Percentiles rank a stretch among this genome's conserved stretches.
Evolutionary conservation across 352 stramenopile genomes (phyloP).

Genomic region (Blastocystis sp.): DNA sequence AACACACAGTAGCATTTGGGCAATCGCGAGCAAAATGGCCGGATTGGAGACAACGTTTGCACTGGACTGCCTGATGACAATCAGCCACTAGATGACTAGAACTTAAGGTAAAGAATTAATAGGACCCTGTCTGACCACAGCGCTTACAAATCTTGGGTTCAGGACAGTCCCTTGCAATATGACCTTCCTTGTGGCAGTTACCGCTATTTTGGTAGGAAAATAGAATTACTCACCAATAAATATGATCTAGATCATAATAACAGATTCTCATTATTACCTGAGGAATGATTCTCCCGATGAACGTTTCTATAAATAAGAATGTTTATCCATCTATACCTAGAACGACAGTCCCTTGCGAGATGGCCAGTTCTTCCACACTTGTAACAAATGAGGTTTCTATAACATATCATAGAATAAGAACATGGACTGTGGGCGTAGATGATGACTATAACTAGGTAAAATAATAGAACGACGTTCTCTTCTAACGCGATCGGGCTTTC

Average conservation of each 20-base stretch:
- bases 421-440: background rate
- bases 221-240: background rate
- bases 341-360: background rate
- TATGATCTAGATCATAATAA: background rate
- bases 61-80: background rate
- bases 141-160: background rate
- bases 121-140: slow-evolving; percentile 6
- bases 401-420: background rate
- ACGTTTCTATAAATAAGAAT: background rate
- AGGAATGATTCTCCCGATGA: background rate
- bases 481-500: background rate
- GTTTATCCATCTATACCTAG: background rate
- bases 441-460: background rate
- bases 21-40: slow-evolving; percentile 51
- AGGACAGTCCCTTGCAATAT: slow-evolving; percentile 3
- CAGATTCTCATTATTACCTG: background rate
- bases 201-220: background rate
- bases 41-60: slow-evolving; percentile 7
- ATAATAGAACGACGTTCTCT: background rate
- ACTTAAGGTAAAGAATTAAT: background rate
- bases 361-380: slow-evolving; percentile 28
- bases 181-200: slow-evolving; percentile 53
- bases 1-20: slow-evolving; percentile 38
- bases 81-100: slow-evolving; percentile 16
- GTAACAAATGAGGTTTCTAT: background rate